Evolutionary conservation across 1,284 basidiomycete species (phyloP), one percentile per base, ranked within the genome.

Genomic region (Rhizopogon parksii): DNA sequence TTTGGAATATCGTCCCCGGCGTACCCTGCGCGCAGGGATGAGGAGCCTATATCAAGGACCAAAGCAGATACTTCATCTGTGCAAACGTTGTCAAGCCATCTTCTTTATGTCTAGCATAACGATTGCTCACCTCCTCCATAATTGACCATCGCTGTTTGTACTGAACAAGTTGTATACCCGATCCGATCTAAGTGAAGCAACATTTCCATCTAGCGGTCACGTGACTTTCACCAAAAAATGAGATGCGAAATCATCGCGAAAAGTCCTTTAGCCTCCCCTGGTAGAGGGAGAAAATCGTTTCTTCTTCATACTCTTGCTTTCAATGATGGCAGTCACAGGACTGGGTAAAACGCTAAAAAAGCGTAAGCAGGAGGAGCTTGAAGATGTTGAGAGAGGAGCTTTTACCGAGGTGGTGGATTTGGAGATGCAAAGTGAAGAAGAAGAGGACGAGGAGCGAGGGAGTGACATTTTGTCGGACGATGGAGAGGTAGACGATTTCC

Each of bases 1-100:
- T 94, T 93, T 27, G 96, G 96, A 12, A 90, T 83, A 65, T 99
- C 96, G 69, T 99, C 95, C 46, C 96, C 96, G 14, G 96, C 95
- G 68, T 95, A 96, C 43, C 96, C 96, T 19, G 91, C 93, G 63
- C 95, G 86, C 53, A 94, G 75, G 15, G 91, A 88, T 43, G 90
- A 88, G 36, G 90, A 79, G 43, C 96, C 96, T 63, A 97, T 88
- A 72, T 99, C 96, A 50, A 99, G 74, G 36, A 99, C 96, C 50
- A 99, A 75, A 19, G 95, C 96, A 46, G 93, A 91, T 42, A 99
- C 94, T 74, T 95, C 92, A 66, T 94, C 91, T 91, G 56, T 15
- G 36, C 3, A 35, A 21, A 40, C 17, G 25, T n/a, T 43, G 4
- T 50, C 40, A 32, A 51, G 47, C 2, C 21, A 17, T 21, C 3